These are phyloP conservation scores for Arabidopsis thaliana DNA, from an alignment of 345 rosid genomes.

Conservation along the genomic window TAIR10.1 NC_003076.8:19263001-19263500, in stretches of 20 bases:
- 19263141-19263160: constrained; percentile 27
- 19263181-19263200: constrained; percentile 16
- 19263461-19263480: too few species aligned
- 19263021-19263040: constrained; percentile 51
- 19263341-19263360: constrained; percentile 27
- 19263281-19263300: constrained; percentile 35
- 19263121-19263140: constrained; percentile 74
- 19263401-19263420: constrained; percentile 6
- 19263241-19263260: constrained; percentile 3
- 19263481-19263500: too few species aligned
- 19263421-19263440: not conserved
- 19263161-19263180: constrained; percentile 31
- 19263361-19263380: constrained; percentile 19
- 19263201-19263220: constrained; percentile 39
- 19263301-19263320: constrained; percentile 5
- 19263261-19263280: constrained; percentile 27
- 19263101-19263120: constrained; percentile 88
- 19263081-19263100: constrained; percentile 57
- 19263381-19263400: constrained; percentile 7
- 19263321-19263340: constrained; percentile 36
- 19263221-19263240: constrained; percentile 43
- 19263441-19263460: too few species aligned
- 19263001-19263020: constrained; percentile 94
- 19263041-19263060: constrained; percentile 42
- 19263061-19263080: constrained; percentile 43